A percentile compares a stretch with the other conserved stretches of the same genome.
Evolutionary conservation across 2,329 filamentous ascomycete species (phyloP).

Genomic region (Leptographium flavum): DNA sequence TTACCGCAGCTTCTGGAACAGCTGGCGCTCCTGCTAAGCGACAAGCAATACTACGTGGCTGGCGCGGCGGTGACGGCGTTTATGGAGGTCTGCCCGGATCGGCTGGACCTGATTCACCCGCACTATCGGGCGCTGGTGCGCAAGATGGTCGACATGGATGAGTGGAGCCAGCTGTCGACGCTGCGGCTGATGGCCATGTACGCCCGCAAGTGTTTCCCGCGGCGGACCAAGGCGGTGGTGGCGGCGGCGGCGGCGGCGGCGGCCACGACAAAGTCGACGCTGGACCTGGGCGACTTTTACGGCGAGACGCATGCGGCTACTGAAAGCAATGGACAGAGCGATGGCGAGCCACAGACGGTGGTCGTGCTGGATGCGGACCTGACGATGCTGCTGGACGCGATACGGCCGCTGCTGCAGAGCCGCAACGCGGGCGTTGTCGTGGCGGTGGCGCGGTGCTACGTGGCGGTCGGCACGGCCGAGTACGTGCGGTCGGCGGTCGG

Average conservation of each 20-base stretch:
- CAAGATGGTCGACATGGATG: constrained; percentile 97
- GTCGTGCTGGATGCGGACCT: constrained; percentile 67
- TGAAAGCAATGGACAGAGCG: constrained; percentile 10
- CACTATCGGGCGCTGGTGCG: constrained; percentile 75
- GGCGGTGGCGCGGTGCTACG: constrained; percentile 71
- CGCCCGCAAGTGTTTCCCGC: constrained; percentile 75
- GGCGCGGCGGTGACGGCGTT: constrained; percentile 86
- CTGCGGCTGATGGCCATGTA: constrained; percentile 74
- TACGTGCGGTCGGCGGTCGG: constrained; percentile 66
- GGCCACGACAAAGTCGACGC: constrained; percentile 28
- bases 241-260: background rate
- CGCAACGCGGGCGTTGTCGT: constrained; percentile 88
- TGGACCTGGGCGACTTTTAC: constrained; percentile 62
- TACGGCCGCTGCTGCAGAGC: constrained; percentile 76
- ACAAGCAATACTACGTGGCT: constrained; percentile 93
- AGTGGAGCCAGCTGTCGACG: constrained; percentile 87
- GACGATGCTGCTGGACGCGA: constrained; percentile 62
- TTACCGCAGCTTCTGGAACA: constrained; percentile 76
- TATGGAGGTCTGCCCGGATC: constrained; percentile 74
- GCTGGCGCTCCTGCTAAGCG: constrained; percentile 61
- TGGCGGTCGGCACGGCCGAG: constrained; percentile 66
- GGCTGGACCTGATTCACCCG: constrained; percentile 77
- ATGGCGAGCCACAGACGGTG: constrained; percentile 34
- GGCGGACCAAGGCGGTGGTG: constrained; percentile 38
- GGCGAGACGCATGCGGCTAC: constrained; percentile 41